phyloP scores from a whole-genome alignment of 331 rosid species.

The Acacia pycnantha region DNA sequence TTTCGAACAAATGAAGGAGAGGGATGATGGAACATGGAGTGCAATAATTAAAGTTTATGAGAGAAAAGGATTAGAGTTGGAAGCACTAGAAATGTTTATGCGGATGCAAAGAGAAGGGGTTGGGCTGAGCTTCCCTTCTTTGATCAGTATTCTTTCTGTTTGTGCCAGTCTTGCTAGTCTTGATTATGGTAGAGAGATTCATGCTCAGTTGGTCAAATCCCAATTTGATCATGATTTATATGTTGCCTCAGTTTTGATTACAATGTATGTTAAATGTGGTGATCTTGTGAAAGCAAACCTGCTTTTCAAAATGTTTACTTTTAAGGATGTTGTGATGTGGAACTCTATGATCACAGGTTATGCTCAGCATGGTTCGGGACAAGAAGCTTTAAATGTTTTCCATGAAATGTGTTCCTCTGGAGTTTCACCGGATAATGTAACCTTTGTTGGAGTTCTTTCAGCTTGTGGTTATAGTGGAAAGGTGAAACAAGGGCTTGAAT shows the following conservation, averaged over 20 bases:
- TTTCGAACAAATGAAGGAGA: not conserved
- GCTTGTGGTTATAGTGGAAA: not conserved
- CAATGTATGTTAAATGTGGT: slow-evolving; percentile 74
- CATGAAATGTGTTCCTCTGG: slow-evolving; percentile 47
- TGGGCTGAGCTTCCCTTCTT: slow-evolving; percentile 56
- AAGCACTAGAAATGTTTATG: slow-evolving; percentile 56
- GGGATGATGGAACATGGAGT: slow-evolving; percentile 47
- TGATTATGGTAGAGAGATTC: slow-evolving; percentile 66
- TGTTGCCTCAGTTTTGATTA: slow-evolving; percentile 58
- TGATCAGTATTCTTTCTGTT: slow-evolving; percentile 64
- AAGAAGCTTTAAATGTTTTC: slow-evolving; percentile 59
- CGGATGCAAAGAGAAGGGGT: slow-evolving; percentile 65
- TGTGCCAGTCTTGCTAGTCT: slow-evolving; percentile 66
- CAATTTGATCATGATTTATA: slow-evolving; percentile 59
- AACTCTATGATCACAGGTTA: not conserved
- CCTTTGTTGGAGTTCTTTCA: not conserved
- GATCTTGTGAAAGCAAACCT: slow-evolving; percentile 56
- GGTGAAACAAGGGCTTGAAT: slow-evolving; percentile 56
- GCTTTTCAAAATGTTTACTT: slow-evolving; percentile 53
- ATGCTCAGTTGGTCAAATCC: slow-evolving; percentile 58
- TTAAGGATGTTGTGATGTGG: not conserved
- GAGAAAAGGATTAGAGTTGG: slow-evolving; percentile 60
- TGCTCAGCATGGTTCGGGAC: slow-evolving; percentile 53
- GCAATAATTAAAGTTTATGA: slow-evolving; percentile 72
- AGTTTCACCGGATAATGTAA: not conserved